Base-by-base conservation (phyloP, 352 stramenopile genomes). In the Pelagophyceae sp. region DNA sequence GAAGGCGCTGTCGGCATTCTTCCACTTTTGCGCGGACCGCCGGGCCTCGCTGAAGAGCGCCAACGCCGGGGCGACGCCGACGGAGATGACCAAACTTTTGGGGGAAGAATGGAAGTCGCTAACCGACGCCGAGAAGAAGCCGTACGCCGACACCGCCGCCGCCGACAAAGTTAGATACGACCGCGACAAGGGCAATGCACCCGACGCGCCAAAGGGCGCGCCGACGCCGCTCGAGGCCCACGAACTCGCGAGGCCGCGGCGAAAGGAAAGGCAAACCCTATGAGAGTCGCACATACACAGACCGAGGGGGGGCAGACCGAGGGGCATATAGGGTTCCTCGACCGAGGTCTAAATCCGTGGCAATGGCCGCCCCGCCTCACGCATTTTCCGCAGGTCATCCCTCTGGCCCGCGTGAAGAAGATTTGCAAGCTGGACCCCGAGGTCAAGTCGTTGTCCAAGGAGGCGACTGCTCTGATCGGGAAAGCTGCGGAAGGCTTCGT, bases 381-480 rank as follows among this genome's bases (percentile, higher is more conserved):
- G n/a, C n/a, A n/a, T n/a, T n/a, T n/a, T n/a, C n/a, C n/a, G n/a
- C n/a, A n/a, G n/a, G 75, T 84, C n/a, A 77, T 88, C 77, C 79
- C 83, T 37, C 11, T 85, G 82, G 91, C 86, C 40, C 87, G 94
- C 32, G 92, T 97, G 77, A 91, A 93, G 74, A 96, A 95, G 76
- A 96, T 98, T 81, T 88, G 95, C 63, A 92, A 95, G 81, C 90
- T 92, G 51, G 93, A 98, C 82, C 90, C 91, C 0, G 92, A 97
- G 72, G 87, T 96, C 0, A 86, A 87, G 50, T 94, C 93, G 35
- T 82, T 98, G 31, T 95, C 90, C 29, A 95, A 93, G 51, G 93
- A 98, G 81, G 92, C 92, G 1, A 83, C 95, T 2, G 82, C 96
- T 58, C 87, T 95, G 0, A 94, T 98, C 71, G 85, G 91, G 38